These are phyloP conservation scores for Blastobotrys terrestris DNA, from an alignment of 805 yeast genomes.

Conservation along the genomic window DNA sequence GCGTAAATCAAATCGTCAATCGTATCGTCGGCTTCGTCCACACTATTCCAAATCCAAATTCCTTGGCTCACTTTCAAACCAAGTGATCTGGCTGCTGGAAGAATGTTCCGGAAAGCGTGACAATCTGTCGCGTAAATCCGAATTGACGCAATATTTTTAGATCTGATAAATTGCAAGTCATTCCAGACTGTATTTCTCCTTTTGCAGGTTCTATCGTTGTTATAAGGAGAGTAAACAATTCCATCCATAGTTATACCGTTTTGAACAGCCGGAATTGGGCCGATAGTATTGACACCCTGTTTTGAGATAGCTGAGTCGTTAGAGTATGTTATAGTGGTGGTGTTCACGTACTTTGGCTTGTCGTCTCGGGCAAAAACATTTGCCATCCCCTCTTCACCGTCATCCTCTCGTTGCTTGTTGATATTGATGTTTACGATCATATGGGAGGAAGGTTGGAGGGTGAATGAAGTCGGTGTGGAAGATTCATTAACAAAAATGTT, in stretches of 20 bases:
- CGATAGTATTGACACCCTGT: background rate
- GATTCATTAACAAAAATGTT: background rate
- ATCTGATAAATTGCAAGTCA: constrained; percentile 54
- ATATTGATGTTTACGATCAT: background rate
- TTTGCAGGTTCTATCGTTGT: constrained; percentile 63
- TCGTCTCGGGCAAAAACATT: background rate
- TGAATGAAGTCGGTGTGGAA: background rate
- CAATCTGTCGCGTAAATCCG: constrained; percentile 90
- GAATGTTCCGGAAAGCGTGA: constrained; percentile 55
- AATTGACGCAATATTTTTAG: constrained; percentile 57
- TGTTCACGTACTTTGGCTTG: background rate
- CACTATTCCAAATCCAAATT: constrained; percentile 64
- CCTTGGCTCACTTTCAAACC: constrained; percentile 83
- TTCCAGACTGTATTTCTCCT: constrained; percentile 42
- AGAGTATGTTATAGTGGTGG: background rate
- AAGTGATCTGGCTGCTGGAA: constrained; percentile 49
- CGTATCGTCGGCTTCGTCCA: constrained; percentile 60
- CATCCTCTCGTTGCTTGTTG: background rate
- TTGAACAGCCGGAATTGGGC: background rate
- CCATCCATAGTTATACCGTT: constrained; percentile 17
- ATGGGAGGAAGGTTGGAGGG: background rate
- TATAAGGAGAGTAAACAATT: constrained; percentile 53
- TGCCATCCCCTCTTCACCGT: background rate
- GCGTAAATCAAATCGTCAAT: constrained; percentile 48
- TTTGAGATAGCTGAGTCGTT: background rate